phyloP scores from a whole-genome alignment of 1,139 yeast genomes.

The Blastobotrys serpentis region DNA sequence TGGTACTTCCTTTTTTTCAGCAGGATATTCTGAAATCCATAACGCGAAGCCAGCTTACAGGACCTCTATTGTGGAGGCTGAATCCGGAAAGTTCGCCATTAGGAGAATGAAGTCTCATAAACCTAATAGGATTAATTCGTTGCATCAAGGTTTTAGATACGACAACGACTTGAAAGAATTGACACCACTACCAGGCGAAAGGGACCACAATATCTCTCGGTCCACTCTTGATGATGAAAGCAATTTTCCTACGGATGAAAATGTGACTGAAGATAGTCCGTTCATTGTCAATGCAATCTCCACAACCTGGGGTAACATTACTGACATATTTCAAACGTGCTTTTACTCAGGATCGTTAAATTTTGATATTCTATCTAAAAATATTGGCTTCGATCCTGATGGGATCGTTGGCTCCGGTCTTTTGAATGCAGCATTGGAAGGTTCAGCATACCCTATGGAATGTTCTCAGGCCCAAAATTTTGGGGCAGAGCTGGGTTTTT shows the following conservation, averaged over 20 bases:
- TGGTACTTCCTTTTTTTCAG: too few species aligned
- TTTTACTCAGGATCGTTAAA: not conserved
- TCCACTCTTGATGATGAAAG: not conserved
- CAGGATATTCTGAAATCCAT: not conserved
- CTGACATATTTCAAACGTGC: not conserved
- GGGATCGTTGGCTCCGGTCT: slow-evolving; percentile 4
- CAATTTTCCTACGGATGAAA: too few species aligned
- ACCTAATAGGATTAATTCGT: not conserved
- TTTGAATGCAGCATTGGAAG: not conserved
- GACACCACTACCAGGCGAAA: slow-evolving; percentile 5
- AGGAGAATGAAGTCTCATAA: not conserved
- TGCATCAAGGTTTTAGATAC: not conserved
- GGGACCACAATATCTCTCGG: not conserved
- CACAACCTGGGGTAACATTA: not conserved
- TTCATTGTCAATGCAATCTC: too few species aligned
- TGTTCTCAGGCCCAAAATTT: not conserved
- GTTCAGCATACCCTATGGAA: not conserved
- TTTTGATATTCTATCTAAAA: not conserved
- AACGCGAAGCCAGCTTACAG: not conserved
- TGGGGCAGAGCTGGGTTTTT: slow-evolving; percentile 2
- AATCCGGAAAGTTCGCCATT: slow-evolving; percentile 3
- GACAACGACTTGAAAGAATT: not conserved
- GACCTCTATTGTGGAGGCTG: slow-evolving; percentile 7
- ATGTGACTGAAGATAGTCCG: too few species aligned
- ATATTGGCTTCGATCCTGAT: not conserved